These are phyloP conservation scores for Suillus paluster DNA, from an alignment of 768 basidiomycete species.

Conservation along the genomic window DNA sequence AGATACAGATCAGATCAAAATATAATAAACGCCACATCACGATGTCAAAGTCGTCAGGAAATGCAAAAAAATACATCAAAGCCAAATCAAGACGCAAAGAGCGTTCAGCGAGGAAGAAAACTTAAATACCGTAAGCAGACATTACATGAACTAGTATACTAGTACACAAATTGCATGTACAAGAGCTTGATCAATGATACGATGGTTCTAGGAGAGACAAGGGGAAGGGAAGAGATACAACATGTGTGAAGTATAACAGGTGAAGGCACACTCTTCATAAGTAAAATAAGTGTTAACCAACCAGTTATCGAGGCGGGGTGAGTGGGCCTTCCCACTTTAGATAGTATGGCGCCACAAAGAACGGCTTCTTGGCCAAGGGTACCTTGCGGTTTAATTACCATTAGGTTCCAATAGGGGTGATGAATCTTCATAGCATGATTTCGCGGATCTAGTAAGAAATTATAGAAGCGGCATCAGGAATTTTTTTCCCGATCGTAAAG, in stretches of 20 bases:
- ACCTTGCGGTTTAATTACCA: not conserved
- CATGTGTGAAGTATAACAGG: not conserved
- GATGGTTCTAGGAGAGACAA: not conserved
- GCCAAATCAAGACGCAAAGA: not conserved
- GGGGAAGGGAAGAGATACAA: not conserved
- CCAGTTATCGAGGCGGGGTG: not conserved
- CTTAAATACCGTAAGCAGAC: not conserved
- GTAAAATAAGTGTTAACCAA: not conserved
- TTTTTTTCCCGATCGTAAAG: conserved; percentile 1
- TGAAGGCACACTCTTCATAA: not conserved
- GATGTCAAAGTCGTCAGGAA: not conserved
- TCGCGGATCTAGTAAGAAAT: conserved; percentile 47
- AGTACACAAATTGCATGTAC: not conserved
- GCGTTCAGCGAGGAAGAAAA: not conserved
- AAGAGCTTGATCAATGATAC: not conserved
- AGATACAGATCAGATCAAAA: not conserved
- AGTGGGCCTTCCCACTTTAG: not conserved
- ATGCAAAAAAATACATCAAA: not conserved
- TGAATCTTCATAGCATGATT: conserved; percentile 48
- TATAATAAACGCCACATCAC: not conserved
- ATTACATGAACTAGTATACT: not conserved
- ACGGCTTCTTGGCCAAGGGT: not conserved
- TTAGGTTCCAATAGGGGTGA: not conserved
- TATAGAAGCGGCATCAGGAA: too few relatives aligned
- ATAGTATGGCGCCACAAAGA: not conserved